Percentiles rank a stretch among this genome's conserved stretches.
phyloP scores from a whole-genome alignment of 140 eudicot species.

The Ambrosia hybrid region DNA sequence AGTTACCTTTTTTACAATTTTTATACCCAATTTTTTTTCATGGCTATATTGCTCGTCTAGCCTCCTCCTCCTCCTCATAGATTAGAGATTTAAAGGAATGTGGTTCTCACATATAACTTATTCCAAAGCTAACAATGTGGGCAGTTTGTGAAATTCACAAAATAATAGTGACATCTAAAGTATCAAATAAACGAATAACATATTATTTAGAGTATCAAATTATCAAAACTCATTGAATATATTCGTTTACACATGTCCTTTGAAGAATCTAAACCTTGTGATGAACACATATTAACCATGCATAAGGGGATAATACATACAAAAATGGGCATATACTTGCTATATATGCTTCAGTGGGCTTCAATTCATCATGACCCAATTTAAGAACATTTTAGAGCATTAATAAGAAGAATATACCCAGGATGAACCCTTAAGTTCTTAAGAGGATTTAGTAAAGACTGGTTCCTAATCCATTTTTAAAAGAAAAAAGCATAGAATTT shows the following conservation, averaged over 20 bases:
- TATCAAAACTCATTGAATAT: constrained; percentile 13
- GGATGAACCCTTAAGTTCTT: constrained; percentile 22
- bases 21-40: no score
- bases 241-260: constrained; percentile 17
- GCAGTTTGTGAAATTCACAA: no score
- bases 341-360: constrained; percentile 21
- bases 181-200: constrained; percentile 15
- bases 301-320: constrained; percentile 21
- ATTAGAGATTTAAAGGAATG: no score
- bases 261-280: constrained; percentile 33
- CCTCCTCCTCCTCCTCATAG: no score
- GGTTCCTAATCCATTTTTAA: constrained; percentile 19
- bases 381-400: constrained; percentile 26
- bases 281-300: constrained; percentile 17
- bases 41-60: no score
- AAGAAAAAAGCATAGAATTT: constrained; percentile 14
- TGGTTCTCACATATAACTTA: no score
- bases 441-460: constrained; percentile 22
- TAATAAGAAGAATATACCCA: constrained; percentile 30
- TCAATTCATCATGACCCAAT: constrained; percentile 15
- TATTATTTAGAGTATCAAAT: constrained; percentile 9
- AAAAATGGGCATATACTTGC: constrained; percentile 37
- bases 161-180: no score
- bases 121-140: no score
- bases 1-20: no score